These are phyloP conservation scores for Drosera spatulata DNA, from an alignment of 179 eudicot species.

Conservation along the genomic window DNA sequence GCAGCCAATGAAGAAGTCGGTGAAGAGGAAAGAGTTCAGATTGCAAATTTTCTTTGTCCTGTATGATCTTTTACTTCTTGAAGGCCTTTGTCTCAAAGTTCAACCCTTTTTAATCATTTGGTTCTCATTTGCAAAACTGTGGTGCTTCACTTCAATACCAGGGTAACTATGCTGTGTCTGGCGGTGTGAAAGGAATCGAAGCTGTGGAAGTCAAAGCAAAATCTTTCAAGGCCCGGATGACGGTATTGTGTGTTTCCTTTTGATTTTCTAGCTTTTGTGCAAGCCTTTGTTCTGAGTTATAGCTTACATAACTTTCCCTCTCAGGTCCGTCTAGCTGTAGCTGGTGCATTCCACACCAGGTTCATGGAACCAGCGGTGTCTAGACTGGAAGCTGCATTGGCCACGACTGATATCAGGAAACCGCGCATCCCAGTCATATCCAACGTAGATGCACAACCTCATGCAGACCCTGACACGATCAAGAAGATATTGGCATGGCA, in stretches of 20 bases:
- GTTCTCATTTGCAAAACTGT: too few species aligned
- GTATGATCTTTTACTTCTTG: slow-evolving; percentile 17
- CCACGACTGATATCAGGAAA: slow-evolving; percentile 55
- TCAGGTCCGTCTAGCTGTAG: slow-evolving; percentile 90
- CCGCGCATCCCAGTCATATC: slow-evolving; percentile 92
- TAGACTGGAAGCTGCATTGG: slow-evolving; percentile 76
- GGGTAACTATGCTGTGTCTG: slow-evolving; percentile 35
- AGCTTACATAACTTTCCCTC: slow-evolving; percentile 5
- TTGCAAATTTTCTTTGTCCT: slow-evolving; percentile 78
- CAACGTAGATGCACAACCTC: slow-evolving; percentile 89
- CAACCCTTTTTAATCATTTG: too few species aligned
- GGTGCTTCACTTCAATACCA: too few species aligned
- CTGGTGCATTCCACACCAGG: slow-evolving; percentile 83
- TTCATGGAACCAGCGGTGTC: slow-evolving; percentile 95
- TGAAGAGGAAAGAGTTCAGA: slow-evolving; percentile 67
- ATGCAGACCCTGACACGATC: slow-evolving; percentile 75
- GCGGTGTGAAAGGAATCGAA: slow-evolving; percentile 91
- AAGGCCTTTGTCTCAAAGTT: too few species aligned
- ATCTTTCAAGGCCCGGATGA: slow-evolving; percentile 96
- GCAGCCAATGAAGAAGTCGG: slow-evolving; percentile 88
- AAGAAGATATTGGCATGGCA: slow-evolving; percentile 84
- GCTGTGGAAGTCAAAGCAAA: slow-evolving; percentile 96
- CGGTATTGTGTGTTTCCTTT: slow-evolving; percentile 26
- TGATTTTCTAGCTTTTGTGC: not conserved
- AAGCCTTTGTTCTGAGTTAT: not conserved